A percentile compares a stretch with the other conserved stretches of the same genome.
phyloP scores from a whole-genome alignment of 768 basidiomycete species.

The Mycena venus region DNA sequence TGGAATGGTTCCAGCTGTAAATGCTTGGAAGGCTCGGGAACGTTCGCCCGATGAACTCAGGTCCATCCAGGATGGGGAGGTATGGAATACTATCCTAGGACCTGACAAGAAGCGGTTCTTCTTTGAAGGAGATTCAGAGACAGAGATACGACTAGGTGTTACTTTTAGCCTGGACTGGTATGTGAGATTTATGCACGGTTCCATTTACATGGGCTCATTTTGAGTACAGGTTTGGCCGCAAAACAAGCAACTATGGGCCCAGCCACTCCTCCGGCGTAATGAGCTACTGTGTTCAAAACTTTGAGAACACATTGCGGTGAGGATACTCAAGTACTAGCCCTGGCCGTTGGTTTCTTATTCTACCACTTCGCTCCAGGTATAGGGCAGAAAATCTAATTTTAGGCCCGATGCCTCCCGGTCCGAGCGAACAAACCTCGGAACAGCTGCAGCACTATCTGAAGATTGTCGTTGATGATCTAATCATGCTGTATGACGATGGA shows the following conservation, averaged over 20 bases:
- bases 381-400: conserved; percentile 33
- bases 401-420: conserved; percentile 37
- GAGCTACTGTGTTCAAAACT: conserved; percentile 35
- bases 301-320: conserved; percentile 1
- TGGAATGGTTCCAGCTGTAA: conserved; percentile 21
- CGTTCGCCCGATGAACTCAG: background rate
- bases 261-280: conserved; percentile 38
- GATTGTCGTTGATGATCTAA: conserved; percentile 45
- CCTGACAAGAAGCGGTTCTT: conserved; percentile 32
- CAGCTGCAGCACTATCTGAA: conserved; percentile 42
- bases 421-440: conserved; percentile 41
- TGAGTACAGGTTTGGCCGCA: conserved; percentile 27
- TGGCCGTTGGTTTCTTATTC: background rate
- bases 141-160: conserved; percentile 35
- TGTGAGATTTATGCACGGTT: background rate
- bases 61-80: conserved; percentile 29
- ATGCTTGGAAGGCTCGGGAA: conserved; percentile 23
- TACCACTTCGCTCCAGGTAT: background rate
- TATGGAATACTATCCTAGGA: conserved; percentile 32
- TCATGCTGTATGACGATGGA: conserved; percentile 42
- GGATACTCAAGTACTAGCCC: too few species aligned
- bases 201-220: background rate
- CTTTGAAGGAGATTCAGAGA: background rate
- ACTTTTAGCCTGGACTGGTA: conserved; percentile 37
- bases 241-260: conserved; percentile 34